phyloP scores from a whole-genome alignment of 305 asterid species.

The Petunia hybrid region DNA sequence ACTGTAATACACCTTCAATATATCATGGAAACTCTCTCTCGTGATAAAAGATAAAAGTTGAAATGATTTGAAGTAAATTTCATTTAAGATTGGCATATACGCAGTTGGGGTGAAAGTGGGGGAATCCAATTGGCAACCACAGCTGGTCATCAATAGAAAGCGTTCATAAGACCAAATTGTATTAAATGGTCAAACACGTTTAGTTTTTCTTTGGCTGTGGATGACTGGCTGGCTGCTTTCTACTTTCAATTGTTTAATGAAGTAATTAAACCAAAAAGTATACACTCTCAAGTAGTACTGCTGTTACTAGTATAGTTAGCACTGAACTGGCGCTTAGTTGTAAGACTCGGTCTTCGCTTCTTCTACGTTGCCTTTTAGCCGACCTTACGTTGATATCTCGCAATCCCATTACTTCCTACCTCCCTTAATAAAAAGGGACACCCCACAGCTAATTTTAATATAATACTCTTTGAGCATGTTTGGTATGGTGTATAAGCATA shows the following conservation, averaged over 20 bases:
- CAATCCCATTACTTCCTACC: not conserved
- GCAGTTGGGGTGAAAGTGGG: not conserved
- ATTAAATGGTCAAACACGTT: constrained; percentile 31
- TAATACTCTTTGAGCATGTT: too few relatives aligned
- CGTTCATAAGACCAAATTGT: not conserved
- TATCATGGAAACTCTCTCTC: too few relatives aligned
- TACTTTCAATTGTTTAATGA: not conserved
- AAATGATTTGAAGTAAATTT: too few relatives aligned
- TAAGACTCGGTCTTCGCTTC: constrained; percentile 14
- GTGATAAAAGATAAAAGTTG: too few relatives aligned
- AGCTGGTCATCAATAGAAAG: not conserved
- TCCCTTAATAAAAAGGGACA: too few relatives aligned
- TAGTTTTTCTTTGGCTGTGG: not conserved
- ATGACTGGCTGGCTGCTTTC: constrained; percentile 22
- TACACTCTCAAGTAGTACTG: not conserved
- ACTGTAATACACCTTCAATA: too few relatives aligned
- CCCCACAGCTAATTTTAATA: too few relatives aligned
- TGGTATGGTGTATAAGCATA: too few relatives aligned
- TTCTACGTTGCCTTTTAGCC: not conserved
- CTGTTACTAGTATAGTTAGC: not conserved
- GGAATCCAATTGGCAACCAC: not conserved
- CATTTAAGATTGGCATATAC: not conserved
- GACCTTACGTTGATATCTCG: not conserved
- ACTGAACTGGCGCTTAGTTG: not conserved
- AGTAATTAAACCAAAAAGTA: not conserved